Conservation (phyloP, 129 eudicot species). For the Heracleum sosnowskyi region DNA sequence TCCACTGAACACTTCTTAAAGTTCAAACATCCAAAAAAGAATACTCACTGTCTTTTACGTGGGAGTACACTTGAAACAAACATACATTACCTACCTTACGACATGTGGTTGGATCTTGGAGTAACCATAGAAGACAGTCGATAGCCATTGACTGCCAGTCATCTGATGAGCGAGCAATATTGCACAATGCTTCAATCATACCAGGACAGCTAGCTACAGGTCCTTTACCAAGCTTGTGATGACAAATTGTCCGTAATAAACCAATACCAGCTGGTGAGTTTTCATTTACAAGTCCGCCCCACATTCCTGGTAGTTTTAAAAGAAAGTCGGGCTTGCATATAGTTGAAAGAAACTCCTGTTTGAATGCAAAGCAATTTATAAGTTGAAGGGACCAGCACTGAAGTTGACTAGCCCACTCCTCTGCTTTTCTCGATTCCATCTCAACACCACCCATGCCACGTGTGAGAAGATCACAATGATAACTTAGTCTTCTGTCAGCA, state of each 20-base stretch:
- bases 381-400: constrained; percentile 99
- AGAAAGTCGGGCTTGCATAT: constrained; percentile 86
- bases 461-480: constrained; percentile 93
- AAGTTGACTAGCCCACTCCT: constrained; percentile 98
- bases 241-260: constrained; percentile 75
- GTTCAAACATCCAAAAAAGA: not conserved
- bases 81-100: constrained; percentile 56
- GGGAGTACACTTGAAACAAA: not conserved
- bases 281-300: constrained; percentile 99
- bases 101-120: constrained; percentile 81
- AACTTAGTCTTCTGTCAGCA: constrained; percentile 71
- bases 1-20: not conserved
- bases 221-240: constrained; percentile 84
- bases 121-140: constrained; percentile 95
- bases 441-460: constrained; percentile 99
- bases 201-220: constrained; percentile 91
- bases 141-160: constrained; percentile 99
- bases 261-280: constrained; percentile 98
- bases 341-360: constrained; percentile 72
- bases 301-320: constrained; percentile 81
- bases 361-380: constrained; percentile 91
- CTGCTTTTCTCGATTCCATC: constrained; percentile 99
- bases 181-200: constrained; percentile 75
- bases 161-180: constrained; percentile 91
- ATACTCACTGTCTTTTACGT: not conserved